These are phyloP conservation scores for Boletus coccyginus DNA, from an alignment of 768 basidiomycete genomes.

Conservation along the genomic window DNA sequence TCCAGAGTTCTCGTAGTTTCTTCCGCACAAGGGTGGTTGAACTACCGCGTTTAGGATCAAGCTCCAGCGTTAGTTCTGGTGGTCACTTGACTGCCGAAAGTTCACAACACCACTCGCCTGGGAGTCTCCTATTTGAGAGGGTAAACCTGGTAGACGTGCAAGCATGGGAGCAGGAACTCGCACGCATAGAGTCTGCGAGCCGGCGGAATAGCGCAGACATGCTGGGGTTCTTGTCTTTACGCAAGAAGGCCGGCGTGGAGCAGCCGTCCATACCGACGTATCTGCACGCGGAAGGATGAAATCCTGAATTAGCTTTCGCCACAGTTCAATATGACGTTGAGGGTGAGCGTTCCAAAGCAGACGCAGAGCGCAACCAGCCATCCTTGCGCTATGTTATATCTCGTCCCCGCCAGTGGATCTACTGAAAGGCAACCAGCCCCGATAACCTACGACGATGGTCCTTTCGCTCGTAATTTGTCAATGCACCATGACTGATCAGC, in stretches of 20 bases:
- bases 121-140: slow-evolving; percentile 24
- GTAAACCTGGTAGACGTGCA: slow-evolving; percentile 40
- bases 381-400: slow-evolving; percentile 10
- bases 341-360: too few species aligned
- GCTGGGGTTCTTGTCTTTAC: slow-evolving; percentile 30
- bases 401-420: slow-evolving; percentile 7
- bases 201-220: slow-evolving; percentile 42
- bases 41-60: slow-evolving; percentile 32
- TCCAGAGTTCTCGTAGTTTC: slow-evolving; percentile 10
- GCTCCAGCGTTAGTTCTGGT: slow-evolving; percentile 45
- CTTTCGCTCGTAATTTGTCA: slow-evolving; percentile 8
- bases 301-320: background rate
- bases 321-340: too few species aligned
- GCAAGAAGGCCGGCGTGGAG: slow-evolving; percentile 26
- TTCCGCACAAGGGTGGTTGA: slow-evolving; percentile 24
- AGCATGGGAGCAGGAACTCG: slow-evolving; percentile 81
- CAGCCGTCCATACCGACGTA: slow-evolving; percentile 21
- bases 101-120: slow-evolving; percentile 13
- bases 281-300: slow-evolving; percentile 25
- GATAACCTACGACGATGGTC: slow-evolving; percentile 4
- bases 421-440: slow-evolving; percentile 4
- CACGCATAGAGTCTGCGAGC: slow-evolving; percentile 63
- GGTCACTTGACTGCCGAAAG: slow-evolving; percentile 31
- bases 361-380: background rate
- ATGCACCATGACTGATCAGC: slow-evolving; percentile 1